phyloP scores from a whole-genome alignment of 75 land plant species.

The Adiantum capillusveneris region DNA sequence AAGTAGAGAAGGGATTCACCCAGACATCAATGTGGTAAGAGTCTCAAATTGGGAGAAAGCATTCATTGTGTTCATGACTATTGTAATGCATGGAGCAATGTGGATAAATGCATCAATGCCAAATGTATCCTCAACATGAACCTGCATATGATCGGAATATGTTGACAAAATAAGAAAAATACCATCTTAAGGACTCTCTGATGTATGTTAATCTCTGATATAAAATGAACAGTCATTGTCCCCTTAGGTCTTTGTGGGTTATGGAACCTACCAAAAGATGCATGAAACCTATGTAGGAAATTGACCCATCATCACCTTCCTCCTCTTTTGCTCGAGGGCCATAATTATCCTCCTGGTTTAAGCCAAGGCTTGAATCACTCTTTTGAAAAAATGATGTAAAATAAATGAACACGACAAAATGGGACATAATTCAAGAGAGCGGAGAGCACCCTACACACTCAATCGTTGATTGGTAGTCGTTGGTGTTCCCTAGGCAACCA shows the following conservation, averaged over 20 bases:
- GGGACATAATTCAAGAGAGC: too few relatives aligned
- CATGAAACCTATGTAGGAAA: conserved; percentile 87
- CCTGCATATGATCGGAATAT: conserved; percentile 30
- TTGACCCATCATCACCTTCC: conserved; percentile 45
- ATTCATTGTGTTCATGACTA: conserved; percentile 71
- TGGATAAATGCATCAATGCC: conserved; percentile 79
- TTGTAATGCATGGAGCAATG: conserved; percentile 82
- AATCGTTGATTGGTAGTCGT: neutral
- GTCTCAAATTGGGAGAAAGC: conserved; percentile 64
- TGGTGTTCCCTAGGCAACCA: conserved; percentile 72
- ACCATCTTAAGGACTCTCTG: too few relatives aligned
- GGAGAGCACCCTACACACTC: neutral
- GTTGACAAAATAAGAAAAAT: too few relatives aligned
- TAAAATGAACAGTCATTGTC: too few relatives aligned
- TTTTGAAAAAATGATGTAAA: too few relatives aligned
- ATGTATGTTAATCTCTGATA: too few relatives aligned
- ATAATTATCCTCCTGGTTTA: conserved; percentile 34
- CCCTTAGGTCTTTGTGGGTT: neutral
- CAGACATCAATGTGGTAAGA: conserved; percentile 64
- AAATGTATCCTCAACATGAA: conserved; percentile 56
- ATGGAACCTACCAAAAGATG: conserved; percentile 58
- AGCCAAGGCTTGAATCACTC: too few relatives aligned
- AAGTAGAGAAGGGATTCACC: conserved; percentile 53
- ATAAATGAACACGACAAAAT: too few relatives aligned
- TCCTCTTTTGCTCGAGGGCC: conserved; percentile 6